Base-by-base conservation (phyloP, 1,139 yeast species). In the Blastobotrys capitulatus region DNA sequence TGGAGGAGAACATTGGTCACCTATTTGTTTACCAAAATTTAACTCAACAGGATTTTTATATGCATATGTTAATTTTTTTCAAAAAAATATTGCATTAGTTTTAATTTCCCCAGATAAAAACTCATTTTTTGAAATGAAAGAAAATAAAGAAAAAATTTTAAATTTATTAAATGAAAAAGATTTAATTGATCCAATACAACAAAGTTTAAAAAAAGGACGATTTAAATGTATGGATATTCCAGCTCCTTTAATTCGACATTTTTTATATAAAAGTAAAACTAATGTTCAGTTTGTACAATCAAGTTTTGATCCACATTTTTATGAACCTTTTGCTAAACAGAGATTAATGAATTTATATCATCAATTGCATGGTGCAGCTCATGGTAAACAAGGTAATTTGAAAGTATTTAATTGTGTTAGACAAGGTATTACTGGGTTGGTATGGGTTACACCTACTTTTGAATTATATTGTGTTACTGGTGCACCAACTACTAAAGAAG, bases 1-100 rank as follows among this genome's bases (percentile, higher is more conserved):
- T 19, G 74, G 73, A 46, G 92, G 86, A 57, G 96, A 90, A 60
- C 78, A 88, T 54, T 92, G 97, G 97, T 78, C 88, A 13, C 98
- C 98, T 0, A 74, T 92, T 1, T 92, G 98, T 64, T 75, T 92
- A 66, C 96, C 98, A 0, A 80, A 86, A 57, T 92, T 92, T 70
- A 92, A 92, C 63, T 72, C 87, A 2, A 81, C 82, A 55, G 98
- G 98, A 13, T 94, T 89, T 60, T 69, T 92, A 8, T 86, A 92
- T 62, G 81, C 88, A 2, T 87, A 85, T 61, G 84, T 89, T 43
- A 81, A 80, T 54, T 80, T 79, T 52, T 42, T 47, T 18, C 70
- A 87, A 47, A 72, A 65, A 31, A 72, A 76, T 36, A 65, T 85
- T 1, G 84, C 84, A 0, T 68, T 92, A 10, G 81, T 88, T 2